Evolutionary conservation across 164 flowering plant genomes (phyloP), one percentile per base, ranked within the genome.

Genomic region (Tinospora cordifolia): DNA sequence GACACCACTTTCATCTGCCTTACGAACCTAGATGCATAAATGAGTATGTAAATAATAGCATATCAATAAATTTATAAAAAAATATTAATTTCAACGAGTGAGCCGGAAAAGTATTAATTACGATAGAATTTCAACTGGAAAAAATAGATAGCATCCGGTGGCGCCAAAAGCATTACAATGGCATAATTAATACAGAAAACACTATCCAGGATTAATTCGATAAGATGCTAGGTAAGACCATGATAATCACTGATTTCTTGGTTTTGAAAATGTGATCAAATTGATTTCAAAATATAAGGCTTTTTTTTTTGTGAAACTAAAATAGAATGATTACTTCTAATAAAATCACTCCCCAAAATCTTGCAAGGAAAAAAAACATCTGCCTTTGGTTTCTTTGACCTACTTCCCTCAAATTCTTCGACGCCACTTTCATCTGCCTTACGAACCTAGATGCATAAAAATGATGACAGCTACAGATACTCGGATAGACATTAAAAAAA

Each of bases 331-430:
- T 46, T 46, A 46, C 6, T 46, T 46, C 51, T 17, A 47, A 47
- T 13, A 47, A 17, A 19, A 54, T 54, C 25, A n/a, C 6, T 21
- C 60, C 19, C 22, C 0, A 44, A 54, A n/a, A 9, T 21, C n/a
- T n/a, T 54, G 24, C 25, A 54, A 25, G 69, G 60, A 27, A n/a
- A n/a, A 63, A 5, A 51, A 10, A 36, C n/a, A n/a, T 40, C 12
- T 70, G 83, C 87, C 86, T 85, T 84, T 11, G 44, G 67, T 74
- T 79, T 85, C 84, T 85, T 86, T 41, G 47, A 47, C 44, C 47
- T 72, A 44, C 76, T 77, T 66, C 81, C 75, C 68, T 77, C 69
- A 1, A 26, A 12, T 15, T 77, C 79, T 64, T 72, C 75, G 14
- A 68, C 65, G 40, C 57, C 71, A 65, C 65, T 51, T 66, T 74